Evolutionary conservation across 352 stramenopile species (phyloP), one percentile per base, ranked within the genome.

Genomic region (Blastocystis sp.): DNA sequence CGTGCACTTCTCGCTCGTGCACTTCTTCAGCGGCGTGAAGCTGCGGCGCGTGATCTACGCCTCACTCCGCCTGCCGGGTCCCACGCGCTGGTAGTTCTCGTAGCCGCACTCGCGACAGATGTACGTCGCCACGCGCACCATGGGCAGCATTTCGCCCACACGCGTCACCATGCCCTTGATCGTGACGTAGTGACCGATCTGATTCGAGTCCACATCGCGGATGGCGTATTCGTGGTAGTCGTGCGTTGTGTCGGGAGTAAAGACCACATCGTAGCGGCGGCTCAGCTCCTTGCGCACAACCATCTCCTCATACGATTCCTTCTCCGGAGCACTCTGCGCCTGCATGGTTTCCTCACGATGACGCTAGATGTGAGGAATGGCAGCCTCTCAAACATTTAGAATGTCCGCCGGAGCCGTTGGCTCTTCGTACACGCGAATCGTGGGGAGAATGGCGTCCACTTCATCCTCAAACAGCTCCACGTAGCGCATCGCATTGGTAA

Each of bases 121-220:
- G 90, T 98, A 98, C 89, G 98, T 97, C 1, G 95, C 96, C 62
- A 98, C 93, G 89, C 98, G 98, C 19, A 99, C 89, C 90, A 99
- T 96, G 10, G 97, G 97, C 89, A 99, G 97, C 59, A 99, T 94
- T 19, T 94, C 92, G 78, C 93, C 97, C 66, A 92, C 95, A 19
- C 96, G 93, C 38, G 98, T 97, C 70, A 99, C 95, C 96, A 99
- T 99, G 62, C 97, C 97, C 69, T 96, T 94, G 28, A 99, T 90
- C 67, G 93, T 94, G 34, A 99, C 93, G 21, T 99, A 91, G 77
- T 96, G 93, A 89, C 99, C 96, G 77, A 99, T 98, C 81, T 98
- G 92, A 52, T 96, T 92, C 3, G 96, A 96, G 91, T 98, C 96
- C 40, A 99, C 92, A 65, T 96, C 94, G 14, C 96, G 92, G 92